Evolutionary conservation across 1,284 basidiomycete genomes (phyloP), one percentile per base, ranked within the genome.

Genomic region (Papiliotrema flavescens): DNA sequence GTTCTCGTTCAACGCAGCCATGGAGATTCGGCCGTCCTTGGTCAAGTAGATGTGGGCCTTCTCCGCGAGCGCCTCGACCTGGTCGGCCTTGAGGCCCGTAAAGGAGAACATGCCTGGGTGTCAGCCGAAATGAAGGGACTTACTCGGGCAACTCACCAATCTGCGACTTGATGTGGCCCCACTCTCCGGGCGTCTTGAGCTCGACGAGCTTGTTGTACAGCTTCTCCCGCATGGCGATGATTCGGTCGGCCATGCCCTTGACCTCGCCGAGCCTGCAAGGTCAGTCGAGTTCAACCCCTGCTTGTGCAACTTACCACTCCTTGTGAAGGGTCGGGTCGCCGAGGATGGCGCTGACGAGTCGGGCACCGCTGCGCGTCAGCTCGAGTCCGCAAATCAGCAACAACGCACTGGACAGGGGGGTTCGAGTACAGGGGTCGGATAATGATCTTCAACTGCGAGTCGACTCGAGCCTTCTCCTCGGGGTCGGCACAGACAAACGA

Each of bases 401-500:
- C 7, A 13, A 64, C 66, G 55, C 37, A 69, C 66, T 98, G 92
- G 45, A 94, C 79, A 19, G 96, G 95, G 51, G 95, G 96, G 83
- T 97, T 98, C 55, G 95, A 98, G 82, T 98, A 98, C 84, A 98
- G 86, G 39, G 95, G 96, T 34, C 96, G 89, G 63, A 99, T 88
- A 65, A 97, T 81, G 67, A 98, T 96, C 83, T 97, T 97, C 72
- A 94, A 78, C 78, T 98, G 96, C 74, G 88, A 90, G 76, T 92
- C 87, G 49, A 95, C 85, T 49, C 92, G 86, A 47, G 87, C 89
- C 75, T 87, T 90, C 78, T 96, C 92, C 62, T 89, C 89, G 47
- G 85, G 79, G 62, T 83, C 83, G 56, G 78, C 76, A 44, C 84
- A 85, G 49, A 88, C 85, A 66, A 97, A 76, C 22, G 90, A 93